Evolutionary conservation across 768 basidiomycete species (phyloP), one percentile per base, ranked within the genome.

Genomic region (Lactarius sp.): DNA sequence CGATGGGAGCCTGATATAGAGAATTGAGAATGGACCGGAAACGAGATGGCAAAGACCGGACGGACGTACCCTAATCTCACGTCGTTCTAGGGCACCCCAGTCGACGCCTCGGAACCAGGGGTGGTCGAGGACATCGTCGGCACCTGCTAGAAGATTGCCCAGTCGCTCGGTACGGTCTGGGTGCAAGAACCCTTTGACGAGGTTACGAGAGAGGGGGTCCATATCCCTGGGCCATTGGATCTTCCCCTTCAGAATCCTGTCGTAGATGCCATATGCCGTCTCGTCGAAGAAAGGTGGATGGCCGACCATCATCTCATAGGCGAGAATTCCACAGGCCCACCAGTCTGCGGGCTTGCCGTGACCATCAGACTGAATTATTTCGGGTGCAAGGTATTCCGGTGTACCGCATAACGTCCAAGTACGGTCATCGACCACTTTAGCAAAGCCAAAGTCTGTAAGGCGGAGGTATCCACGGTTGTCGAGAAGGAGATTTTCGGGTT

Each of bases 221-320:
- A 98, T 87, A 66, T 84, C 86, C 61, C 81, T 81, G n/a, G 96
- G 96, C 87, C 94, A 98, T 67, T 91, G 84, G 52, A 97, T 88
- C 64, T 87, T 83, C 34, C 92, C 92, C 61, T 83, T 84, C 46
- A 99, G 78, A 67, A 99, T 98, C 78, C 95, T 96, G 78, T 99
- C 96, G 74, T 98, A 98, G 75, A 98, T 98, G 52, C 93, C 95
- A 74, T 96, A 91, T 0, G 95, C 88, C n/a, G 93, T 92, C 74
- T 97, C 92, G 72, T 98, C 94, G 75, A 93, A 98, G 81, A 98
- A 99, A 22, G 97, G 97, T 33, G 96, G 95, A 72, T 96, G 98
- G 1, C 97, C 97, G 37, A 96, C 96, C 50, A 99, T 84, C 94
- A 98, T 98, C 74, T 99, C 97, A 73, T 96, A 99, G 74, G 92